Percentiles rank a stretch among this genome's conserved stretches.
Conservation (phyloP, 768 basidiomycete species). For the Rhodosporidiobolus odoratus region DNA sequence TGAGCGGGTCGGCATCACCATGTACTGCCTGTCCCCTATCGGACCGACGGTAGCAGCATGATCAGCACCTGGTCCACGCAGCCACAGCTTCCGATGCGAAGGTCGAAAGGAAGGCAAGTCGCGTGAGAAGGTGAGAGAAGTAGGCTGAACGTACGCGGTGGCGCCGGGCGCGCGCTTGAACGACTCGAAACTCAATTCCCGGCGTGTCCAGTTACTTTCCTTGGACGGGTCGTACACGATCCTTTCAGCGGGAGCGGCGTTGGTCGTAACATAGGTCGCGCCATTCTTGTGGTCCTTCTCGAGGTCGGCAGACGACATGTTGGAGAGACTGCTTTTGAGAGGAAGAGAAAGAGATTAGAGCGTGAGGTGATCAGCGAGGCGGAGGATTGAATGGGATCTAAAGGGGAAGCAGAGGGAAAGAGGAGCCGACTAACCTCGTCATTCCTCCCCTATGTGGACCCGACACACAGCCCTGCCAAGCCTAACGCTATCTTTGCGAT, state of each 20-base stretch:
- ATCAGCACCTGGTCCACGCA: no score
- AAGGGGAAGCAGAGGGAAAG: no score
- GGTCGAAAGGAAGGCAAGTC: no score
- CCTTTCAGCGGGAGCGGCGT: neutral
- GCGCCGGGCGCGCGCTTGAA: conserved; percentile 49
- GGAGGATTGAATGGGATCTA: no score
- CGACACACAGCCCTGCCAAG: no score
- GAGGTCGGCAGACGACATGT: neutral
- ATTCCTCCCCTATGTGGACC: no score
- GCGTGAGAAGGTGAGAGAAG: no score
- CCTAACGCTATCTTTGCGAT: no score
- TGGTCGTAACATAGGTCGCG: conserved; percentile 7
- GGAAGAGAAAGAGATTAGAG: neutral
- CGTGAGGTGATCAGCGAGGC: neutral
- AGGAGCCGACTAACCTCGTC: no score
- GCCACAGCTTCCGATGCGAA: no score
- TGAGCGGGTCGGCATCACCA: conserved; percentile 35
- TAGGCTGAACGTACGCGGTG: conserved; percentile 33
- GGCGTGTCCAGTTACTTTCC: conserved; percentile 44
- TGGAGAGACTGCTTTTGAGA: no score
- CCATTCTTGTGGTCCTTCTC: conserved; percentile 11
- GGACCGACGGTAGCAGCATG: no score
- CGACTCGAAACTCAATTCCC: conserved; percentile 46
- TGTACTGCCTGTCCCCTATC: conserved; percentile 17
- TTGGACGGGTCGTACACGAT: conserved; percentile 45